phyloP scores from a whole-genome alignment of 768 basidiomycete species.

The Cystofilobasidium bisporidii region DNA sequence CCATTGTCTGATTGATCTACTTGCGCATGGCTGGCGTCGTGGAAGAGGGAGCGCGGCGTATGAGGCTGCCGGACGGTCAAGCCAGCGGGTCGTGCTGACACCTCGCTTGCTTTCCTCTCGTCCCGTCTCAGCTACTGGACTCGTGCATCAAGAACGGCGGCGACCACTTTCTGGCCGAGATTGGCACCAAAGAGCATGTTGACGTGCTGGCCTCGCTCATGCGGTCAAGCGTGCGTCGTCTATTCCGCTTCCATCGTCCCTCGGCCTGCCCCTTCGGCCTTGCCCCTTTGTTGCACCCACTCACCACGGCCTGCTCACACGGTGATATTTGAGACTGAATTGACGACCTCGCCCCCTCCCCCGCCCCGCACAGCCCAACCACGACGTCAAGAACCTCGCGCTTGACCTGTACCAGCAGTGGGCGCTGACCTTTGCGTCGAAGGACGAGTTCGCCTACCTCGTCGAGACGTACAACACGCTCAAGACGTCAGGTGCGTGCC shows the following conservation, averaged over 20 bases:
- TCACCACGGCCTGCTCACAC: too few species aligned
- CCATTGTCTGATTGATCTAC: too few species aligned
- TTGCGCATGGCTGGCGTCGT: too few species aligned
- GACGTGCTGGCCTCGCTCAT: slow-evolving; percentile 85
- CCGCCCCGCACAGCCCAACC: slow-evolving; percentile 48
- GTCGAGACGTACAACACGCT: slow-evolving; percentile 68
- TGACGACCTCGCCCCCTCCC: background rate
- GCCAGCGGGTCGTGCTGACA: background rate
- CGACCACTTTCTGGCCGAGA: slow-evolving; percentile 72
- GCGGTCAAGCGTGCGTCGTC: slow-evolving; percentile 52
- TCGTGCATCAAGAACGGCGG: slow-evolving; percentile 95
- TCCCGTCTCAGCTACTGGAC: slow-evolving; percentile 60
- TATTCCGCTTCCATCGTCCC: background rate
- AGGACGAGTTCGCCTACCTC: slow-evolving; percentile 60
- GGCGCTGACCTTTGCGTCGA: slow-evolving; percentile 81
- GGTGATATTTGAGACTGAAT: too few species aligned
- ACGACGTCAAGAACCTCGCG: slow-evolving; percentile 71
- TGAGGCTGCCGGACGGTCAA: too few species aligned
- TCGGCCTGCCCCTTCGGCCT: background rate
- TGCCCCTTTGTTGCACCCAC: background rate
- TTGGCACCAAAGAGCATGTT: slow-evolving; percentile 82
- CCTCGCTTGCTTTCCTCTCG: background rate
- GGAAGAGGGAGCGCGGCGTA: too few species aligned
- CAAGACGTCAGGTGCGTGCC: slow-evolving; percentile 57
- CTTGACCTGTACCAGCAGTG: slow-evolving; percentile 81